Evolutionary conservation across 805 yeast genomes (phyloP), one percentile per base, ranked within the genome.

Genomic region (Hyphopichia homilentoma): DNA sequence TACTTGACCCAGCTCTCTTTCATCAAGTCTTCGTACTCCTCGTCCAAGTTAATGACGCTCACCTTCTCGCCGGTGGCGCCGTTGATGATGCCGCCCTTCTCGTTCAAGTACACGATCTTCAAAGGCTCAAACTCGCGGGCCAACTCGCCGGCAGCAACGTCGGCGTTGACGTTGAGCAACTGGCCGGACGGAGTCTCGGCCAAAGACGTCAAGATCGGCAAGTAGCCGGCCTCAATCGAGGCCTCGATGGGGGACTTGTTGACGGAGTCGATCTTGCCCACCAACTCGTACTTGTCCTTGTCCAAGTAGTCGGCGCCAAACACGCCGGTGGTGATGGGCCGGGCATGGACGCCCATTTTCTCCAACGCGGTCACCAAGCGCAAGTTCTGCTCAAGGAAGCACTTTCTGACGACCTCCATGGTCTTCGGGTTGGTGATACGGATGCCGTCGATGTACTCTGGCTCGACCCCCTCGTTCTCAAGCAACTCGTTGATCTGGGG

Each of bases 171-270:
- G 50, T 93, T 93, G 57, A 93, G 73, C 59, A 93, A 84, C 68
- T 93, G 99, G 21, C 99, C 98, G 2, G 93, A 85, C 12, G 93
- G 76, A 13, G 97, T 93, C 65, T 93, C 99, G 6, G 98, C 98
- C 48, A 93, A 66, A 1, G 97, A 90, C 1, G 99, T 93, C 54
- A 93, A 75, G 45, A 93, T 89, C 18, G 99, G 99, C 52, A 93
- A 72, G 34, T 96, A 95, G 33, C 99, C 99, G 6, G 96, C 96
- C 45, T 81, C 82, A 45, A 93, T 93, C 6, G 96, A 13, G 20
- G 30, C 30, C 55, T 88, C 96, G 35, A 88, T 81, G 26, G 95
- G 84, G 4, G 84, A 79, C 58, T 87, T 90, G 65, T 86, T 84
- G 23, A 93, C 97, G 28, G 81, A 75, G 32, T 76, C 78, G 57